Conservation (phyloP, 176 grass and related monocot genomes). For the Puccinellia tenuiflora region DNA sequence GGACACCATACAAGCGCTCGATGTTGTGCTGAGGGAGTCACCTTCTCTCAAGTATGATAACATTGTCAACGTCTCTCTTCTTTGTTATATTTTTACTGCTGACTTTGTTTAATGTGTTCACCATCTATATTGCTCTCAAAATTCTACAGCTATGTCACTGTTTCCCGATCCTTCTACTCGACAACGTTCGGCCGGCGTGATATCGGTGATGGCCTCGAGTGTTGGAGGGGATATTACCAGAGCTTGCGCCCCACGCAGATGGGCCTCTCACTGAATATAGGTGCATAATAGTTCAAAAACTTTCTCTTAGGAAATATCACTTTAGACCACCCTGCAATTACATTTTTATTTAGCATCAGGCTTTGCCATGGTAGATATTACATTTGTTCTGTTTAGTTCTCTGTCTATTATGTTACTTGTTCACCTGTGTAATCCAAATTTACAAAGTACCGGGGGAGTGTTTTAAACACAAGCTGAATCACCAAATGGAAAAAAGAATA, state of each 20-base stretch:
- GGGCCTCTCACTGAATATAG: slow-evolving; percentile 73
- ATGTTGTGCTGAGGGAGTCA: slow-evolving; percentile 68
- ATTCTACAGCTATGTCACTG: slow-evolving; percentile 56
- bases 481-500: not conserved
- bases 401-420: not conserved
- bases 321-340: not conserved
- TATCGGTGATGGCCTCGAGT: slow-evolving; percentile 67
- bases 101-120: not conserved
- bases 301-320: not conserved
- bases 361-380: not conserved
- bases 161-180: slow-evolving; percentile 77
- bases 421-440: not conserved
- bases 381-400: not conserved
- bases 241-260: slow-evolving; percentile 82
- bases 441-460: not conserved
- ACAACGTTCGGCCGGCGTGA: slow-evolving; percentile 24
- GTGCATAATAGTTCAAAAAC: slow-evolving; percentile 28
- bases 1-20: slow-evolving; percentile 71
- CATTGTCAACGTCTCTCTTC: not conserved
- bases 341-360: not conserved
- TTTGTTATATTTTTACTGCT: not conserved
- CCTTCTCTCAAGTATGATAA: slow-evolving; percentile 51
- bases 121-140: not conserved
- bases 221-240: slow-evolving; percentile 83
- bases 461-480: not conserved